Evolutionary conservation across 148 eudicot species (phyloP).

Genomic region (Amaranthus cruentus): DNA sequence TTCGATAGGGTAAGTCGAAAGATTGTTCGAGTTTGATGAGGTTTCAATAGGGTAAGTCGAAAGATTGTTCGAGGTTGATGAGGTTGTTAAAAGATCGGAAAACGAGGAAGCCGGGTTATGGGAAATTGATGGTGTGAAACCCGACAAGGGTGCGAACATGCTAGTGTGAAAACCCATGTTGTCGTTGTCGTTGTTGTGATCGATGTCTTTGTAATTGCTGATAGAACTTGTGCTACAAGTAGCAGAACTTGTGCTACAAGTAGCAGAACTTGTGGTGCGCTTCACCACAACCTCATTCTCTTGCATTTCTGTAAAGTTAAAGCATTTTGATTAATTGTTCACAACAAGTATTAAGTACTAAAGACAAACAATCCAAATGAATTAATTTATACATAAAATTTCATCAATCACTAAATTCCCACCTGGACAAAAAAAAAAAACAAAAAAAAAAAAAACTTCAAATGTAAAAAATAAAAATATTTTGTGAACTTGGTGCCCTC

Average conservation of each 20-base stretch:
- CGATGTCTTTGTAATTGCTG: conserved; percentile 1
- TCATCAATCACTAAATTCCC: too few species aligned
- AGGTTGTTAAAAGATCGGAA: too few species aligned
- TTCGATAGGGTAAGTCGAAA: conserved; percentile 3
- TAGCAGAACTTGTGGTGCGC: conserved; percentile 19
- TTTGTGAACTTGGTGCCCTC: too few species aligned
- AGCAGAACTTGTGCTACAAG: conserved; percentile 22
- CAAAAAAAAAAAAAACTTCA: too few species aligned
- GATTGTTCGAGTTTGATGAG: conserved; percentile 23
- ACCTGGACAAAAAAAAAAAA: too few species aligned
- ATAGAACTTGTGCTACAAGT: conserved; percentile 17
- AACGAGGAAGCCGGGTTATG: not conserved
- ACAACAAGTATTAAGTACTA: too few species aligned
- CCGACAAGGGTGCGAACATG: conserved; percentile 34
- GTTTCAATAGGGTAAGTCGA: conserved; percentile 26
- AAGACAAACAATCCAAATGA: too few species aligned
- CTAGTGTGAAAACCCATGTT: conserved; percentile 28
- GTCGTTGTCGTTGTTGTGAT: not conserved
- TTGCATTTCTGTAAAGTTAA: conserved; percentile 36
- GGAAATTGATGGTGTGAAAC: conserved; percentile 13
- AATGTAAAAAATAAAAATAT: too few species aligned
- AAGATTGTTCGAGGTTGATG: conserved; percentile 1
- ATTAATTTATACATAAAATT: too few species aligned
- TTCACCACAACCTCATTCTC: conserved; percentile 29
- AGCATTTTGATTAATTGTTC: too few species aligned